Evolutionary conservation across 805 yeast genomes (phyloP).

Genomic region (Spathaspora sp.): DNA sequence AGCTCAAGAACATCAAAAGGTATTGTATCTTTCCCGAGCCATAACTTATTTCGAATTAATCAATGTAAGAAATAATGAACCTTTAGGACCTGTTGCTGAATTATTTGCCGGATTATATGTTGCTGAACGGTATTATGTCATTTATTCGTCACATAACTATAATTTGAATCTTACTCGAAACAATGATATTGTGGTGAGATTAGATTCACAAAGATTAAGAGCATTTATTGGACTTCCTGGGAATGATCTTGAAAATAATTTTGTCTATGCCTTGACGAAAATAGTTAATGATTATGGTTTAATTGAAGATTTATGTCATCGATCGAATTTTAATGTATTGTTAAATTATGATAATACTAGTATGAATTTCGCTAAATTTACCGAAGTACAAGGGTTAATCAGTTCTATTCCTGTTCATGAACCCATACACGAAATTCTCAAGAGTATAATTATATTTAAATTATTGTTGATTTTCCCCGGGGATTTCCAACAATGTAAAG

Average conservation of each 20-base stretch:
- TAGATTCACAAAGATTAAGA: constrained; percentile 4
- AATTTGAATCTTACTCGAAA: constrained; percentile 9
- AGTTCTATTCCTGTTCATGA: background rate
- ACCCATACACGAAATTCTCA: constrained; percentile 4
- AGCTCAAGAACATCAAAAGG: constrained; percentile 28
- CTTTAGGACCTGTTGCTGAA: constrained; percentile 23
- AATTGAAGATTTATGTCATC: constrained; percentile 5
- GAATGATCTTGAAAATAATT: constrained; percentile 4
- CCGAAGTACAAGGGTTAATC: constrained; percentile 1
- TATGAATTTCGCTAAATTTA: background rate
- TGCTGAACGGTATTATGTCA: constrained; percentile 23
- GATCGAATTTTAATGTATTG: constrained; percentile 9
- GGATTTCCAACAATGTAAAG: constrained; percentile 7
- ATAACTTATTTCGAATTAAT: constrained; percentile 30
- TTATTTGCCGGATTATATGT: constrained; percentile 27
- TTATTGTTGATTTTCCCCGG: constrained; percentile 9
- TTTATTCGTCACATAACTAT: constrained; percentile 12
- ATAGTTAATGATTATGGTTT: constrained; percentile 1
- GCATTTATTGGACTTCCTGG: constrained; percentile 2
- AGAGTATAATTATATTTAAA: constrained; percentile 11
- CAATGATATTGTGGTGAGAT: constrained; percentile 8
- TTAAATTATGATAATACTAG: constrained; percentile 3
- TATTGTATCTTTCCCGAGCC: constrained; percentile 24
- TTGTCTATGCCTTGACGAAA: constrained; percentile 3
- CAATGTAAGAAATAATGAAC: constrained; percentile 19